These are phyloP conservation scores for Penicillium psychrosexuale DNA, from an alignment of 2,329 filamentous ascomycete species.

Conservation along the genomic window DNA sequence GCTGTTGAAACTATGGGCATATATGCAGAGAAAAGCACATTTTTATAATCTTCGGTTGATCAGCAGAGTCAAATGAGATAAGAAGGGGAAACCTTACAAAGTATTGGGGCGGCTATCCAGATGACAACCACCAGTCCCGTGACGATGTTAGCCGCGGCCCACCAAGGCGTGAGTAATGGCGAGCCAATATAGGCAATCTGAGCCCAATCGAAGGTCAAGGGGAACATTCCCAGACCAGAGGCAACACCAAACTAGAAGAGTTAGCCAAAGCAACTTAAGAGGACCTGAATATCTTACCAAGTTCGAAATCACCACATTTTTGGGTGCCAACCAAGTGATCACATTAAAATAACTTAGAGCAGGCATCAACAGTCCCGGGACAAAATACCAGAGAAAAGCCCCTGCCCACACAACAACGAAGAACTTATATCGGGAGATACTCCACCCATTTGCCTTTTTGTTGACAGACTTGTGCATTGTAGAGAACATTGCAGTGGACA, in stretches of 20 bases:
- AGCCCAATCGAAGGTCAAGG: slow-evolving; percentile 87
- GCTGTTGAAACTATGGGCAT: slow-evolving; percentile 82
- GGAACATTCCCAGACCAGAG: slow-evolving; percentile 80
- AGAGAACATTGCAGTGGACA: slow-evolving; percentile 85
- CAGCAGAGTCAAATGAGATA: background rate
- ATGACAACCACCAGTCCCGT: slow-evolving; percentile 76
- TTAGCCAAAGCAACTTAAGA: background rate
- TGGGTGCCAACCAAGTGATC: slow-evolving; percentile 82
- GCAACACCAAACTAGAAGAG: slow-evolving; percentile 65
- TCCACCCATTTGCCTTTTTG: slow-evolving; percentile 77
- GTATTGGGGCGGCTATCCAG: slow-evolving; percentile 76
- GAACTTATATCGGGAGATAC: slow-evolving; percentile 76
- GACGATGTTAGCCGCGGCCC: slow-evolving; percentile 81
- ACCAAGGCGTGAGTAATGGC: slow-evolving; percentile 77
- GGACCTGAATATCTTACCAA: slow-evolving; percentile 45
- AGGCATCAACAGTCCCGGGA: slow-evolving; percentile 77
- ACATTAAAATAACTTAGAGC: slow-evolving; percentile 87
- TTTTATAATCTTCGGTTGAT: slow-evolving; percentile 61
- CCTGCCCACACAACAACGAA: slow-evolving; percentile 70
- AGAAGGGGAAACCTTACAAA: slow-evolving; percentile 48
- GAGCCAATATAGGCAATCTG: slow-evolving; percentile 87
- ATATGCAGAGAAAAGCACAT: slow-evolving; percentile 75
- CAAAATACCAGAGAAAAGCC: slow-evolving; percentile 78
- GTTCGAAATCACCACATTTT: slow-evolving; percentile 82
- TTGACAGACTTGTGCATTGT: slow-evolving; percentile 84